phyloP scores from a whole-genome alignment of 345 rosid genomes.

The Triadica sebifera region DNA sequence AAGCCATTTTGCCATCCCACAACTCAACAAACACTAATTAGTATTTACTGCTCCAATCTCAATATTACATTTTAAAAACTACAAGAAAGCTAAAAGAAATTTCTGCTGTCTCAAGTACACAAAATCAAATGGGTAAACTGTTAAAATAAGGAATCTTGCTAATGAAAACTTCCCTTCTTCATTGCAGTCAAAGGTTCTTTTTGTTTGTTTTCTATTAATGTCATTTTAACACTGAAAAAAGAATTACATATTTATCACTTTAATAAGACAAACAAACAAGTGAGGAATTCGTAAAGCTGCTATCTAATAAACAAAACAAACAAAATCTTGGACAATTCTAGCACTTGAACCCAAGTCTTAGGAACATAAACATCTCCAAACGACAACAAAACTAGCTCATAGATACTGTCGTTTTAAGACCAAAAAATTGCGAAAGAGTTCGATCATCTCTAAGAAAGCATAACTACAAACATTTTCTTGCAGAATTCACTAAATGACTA shows the following conservation, averaged over 20 bases:
- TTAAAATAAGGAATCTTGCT: neutral
- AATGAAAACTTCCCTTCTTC: neutral
- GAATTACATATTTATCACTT: too few species aligned
- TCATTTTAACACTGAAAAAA: too few species aligned
- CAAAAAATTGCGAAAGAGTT: neutral
- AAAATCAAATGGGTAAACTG: neutral
- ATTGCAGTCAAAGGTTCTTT: neutral
- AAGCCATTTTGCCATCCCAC: neutral
- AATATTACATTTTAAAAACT: neutral
- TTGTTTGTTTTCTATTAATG: too few species aligned
- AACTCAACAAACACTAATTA: neutral
- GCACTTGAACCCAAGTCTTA: neutral
- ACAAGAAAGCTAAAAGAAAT: too few species aligned
- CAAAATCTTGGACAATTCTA: neutral
- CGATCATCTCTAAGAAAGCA: constrained; percentile 14
- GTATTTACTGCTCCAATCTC: neutral
- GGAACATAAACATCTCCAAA: neutral
- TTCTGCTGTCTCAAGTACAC: neutral
- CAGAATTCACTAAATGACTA: constrained; percentile 8
- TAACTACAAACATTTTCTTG: constrained; percentile 7
- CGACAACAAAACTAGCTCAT: neutral
- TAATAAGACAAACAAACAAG: neutral
- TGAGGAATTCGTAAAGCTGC: neutral
- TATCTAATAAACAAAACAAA: neutral
- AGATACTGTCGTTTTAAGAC: neutral